Conservation (phyloP, 257 asterid species). For the Fraxinus americana region DNA sequence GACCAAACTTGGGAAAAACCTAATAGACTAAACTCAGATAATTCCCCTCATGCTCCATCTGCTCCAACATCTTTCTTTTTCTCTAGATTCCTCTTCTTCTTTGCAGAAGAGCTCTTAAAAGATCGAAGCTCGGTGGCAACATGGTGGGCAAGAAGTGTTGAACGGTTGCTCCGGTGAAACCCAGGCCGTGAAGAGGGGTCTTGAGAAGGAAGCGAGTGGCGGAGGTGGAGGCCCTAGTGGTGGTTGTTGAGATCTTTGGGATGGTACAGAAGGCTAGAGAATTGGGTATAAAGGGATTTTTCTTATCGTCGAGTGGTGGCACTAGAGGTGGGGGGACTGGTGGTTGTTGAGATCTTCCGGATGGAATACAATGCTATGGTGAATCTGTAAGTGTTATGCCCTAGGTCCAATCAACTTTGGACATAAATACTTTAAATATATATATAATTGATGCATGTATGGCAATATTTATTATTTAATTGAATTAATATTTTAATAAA, state of each 20-base stretch:
- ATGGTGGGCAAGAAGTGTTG: conserved; percentile 28
- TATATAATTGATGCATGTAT: no score
- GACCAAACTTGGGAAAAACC: conserved; percentile 96
- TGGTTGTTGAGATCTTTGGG: conserved; percentile 34
- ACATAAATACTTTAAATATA: no score
- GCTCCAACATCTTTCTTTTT: no score
- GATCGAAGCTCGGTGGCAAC: conserved; percentile 48
- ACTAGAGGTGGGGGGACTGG: no score
- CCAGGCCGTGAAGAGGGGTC: conserved; percentile 37
- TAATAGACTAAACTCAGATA: conserved; percentile 75
- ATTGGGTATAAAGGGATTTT: conserved; percentile 27
- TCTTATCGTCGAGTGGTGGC: conserved; percentile 46
- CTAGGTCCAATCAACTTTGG: no score
- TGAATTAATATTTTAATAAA: no score
- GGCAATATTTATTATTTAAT: no score
- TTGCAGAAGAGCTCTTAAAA: conserved; percentile 23
- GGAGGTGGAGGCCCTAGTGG: conserved; percentile 24
- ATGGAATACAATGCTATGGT: no score
- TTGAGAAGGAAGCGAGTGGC: conserved; percentile 35
- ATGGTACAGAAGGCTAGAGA: conserved; percentile 30
- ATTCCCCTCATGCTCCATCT: no score
- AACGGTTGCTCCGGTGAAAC: conserved; percentile 33
- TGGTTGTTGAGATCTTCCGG: conserved; percentile 31
- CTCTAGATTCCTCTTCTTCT: conserved; percentile 48
- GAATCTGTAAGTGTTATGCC: no score